Percentiles rank a stretch among this genome's conserved stretches.
Evolutionary conservation across 345 rosid genomes (phyloP).

Genomic region (Brassica incana): DNA sequence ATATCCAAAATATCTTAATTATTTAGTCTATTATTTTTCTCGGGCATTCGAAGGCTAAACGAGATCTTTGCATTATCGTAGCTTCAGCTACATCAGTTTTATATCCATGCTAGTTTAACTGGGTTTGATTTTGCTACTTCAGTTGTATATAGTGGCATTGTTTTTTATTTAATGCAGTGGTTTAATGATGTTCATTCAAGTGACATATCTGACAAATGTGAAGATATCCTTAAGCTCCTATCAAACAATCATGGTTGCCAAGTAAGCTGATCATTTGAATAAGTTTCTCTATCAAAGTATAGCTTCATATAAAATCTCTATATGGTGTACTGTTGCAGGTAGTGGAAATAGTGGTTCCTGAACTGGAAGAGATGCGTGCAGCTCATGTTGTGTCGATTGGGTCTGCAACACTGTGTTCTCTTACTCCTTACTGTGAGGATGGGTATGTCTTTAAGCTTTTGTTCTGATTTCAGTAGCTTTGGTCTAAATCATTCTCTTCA

Average conservation of each 20-base stretch:
- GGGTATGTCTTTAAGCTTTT: slow-evolving; percentile 52
- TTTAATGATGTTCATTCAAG: slow-evolving; percentile 78
- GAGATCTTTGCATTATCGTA: slow-evolving; percentile 3
- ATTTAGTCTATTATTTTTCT: neutral
- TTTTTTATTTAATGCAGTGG: slow-evolving; percentile 60
- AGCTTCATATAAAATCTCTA: slow-evolving; percentile 1
- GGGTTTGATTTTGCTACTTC: slow-evolving; percentile 10
- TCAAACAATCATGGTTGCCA: slow-evolving; percentile 69
- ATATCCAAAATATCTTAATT: neutral
- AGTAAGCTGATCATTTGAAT: slow-evolving; percentile 45
- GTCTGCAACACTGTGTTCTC: slow-evolving; percentile 43
- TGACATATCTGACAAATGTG: slow-evolving; percentile 76
- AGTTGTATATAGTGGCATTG: slow-evolving; percentile 7
- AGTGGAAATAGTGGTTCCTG: slow-evolving; percentile 80
- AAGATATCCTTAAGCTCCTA: slow-evolving; percentile 60
- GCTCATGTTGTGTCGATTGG: slow-evolving; percentile 84
- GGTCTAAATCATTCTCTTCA: slow-evolving; percentile 11
- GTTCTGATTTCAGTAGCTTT: slow-evolving; percentile 6
- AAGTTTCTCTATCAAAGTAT: neutral
- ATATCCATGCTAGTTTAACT: slow-evolving; percentile 26
- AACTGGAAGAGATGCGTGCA: slow-evolving; percentile 73
- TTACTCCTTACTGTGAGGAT: slow-evolving; percentile 60
- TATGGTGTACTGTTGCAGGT: slow-evolving; percentile 43
- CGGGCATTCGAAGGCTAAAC: too few species aligned
- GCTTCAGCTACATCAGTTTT: neutral